These are phyloP conservation scores for Xanthoceras sorbifolium DNA, from an alignment of 345 rosid genomes.

Conservation along the genomic window DNA sequence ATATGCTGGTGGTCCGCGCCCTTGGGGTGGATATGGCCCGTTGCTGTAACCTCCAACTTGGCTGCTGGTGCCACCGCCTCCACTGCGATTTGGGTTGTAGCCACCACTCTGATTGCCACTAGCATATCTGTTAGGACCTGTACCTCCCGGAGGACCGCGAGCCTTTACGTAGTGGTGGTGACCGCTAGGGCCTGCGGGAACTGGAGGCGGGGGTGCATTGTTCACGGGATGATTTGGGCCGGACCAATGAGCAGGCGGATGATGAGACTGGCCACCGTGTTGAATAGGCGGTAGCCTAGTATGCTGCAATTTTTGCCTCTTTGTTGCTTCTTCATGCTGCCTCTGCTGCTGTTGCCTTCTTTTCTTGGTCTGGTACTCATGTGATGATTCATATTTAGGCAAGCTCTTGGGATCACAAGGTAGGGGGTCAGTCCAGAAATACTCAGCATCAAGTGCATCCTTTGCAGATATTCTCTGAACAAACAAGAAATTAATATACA, in stretches of 20 bases:
- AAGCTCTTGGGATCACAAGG: conserved; percentile 96
- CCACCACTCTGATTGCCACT: conserved; percentile 57
- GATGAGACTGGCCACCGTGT: conserved; percentile 76
- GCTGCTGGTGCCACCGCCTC: conserved; percentile 11
- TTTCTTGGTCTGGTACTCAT: conserved; percentile 95
- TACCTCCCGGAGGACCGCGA: conserved; percentile 78
- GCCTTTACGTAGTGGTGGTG: conserved; percentile 68
- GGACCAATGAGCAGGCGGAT: conserved; percentile 27
- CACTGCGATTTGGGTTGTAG: conserved; percentile 34
- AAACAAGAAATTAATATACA: background rate
- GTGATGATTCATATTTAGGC: conserved; percentile 89
- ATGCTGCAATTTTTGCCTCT: conserved; percentile 84
- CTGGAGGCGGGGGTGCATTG: conserved; percentile 65
- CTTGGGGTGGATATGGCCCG: conserved; percentile 82
- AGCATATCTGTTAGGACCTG: conserved; percentile 56
- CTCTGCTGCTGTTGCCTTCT: conserved; percentile 91
- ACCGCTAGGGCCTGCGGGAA: conserved; percentile 62
- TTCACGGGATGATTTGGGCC: conserved; percentile 53
- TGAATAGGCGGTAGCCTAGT: conserved; percentile 79
- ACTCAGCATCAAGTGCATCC: conserved; percentile 97
- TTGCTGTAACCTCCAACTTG: conserved; percentile 58
- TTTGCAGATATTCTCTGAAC: conserved; percentile 83
- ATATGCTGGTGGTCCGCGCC: conserved; percentile 77
- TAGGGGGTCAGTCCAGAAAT: conserved; percentile 94
- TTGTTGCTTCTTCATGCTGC: conserved; percentile 80